Conservation (phyloP, 129 eudicot genomes). For the Lactuca saligna region DNA sequence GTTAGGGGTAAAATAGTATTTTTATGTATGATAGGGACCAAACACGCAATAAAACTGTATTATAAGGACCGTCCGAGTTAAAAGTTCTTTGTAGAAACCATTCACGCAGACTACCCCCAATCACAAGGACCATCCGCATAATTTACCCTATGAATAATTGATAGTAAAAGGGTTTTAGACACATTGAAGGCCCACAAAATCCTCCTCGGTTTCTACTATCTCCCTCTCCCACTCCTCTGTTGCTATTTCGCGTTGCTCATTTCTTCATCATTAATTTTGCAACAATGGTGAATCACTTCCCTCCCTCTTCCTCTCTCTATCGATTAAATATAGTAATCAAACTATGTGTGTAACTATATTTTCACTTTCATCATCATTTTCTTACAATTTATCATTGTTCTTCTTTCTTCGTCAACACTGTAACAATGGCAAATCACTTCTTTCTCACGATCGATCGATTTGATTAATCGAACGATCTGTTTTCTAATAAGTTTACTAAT, state of each 20-base stretch:
- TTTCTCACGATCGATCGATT: background rate
- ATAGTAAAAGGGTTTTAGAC: slow-evolving; percentile 30
- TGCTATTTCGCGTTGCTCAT: slow-evolving; percentile 25
- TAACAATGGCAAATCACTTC: slow-evolving; percentile 29
- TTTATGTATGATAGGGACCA: no score
- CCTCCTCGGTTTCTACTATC: slow-evolving; percentile 11
- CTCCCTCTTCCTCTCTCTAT: background rate
- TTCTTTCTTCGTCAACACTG: slow-evolving; percentile 1
- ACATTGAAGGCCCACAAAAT: slow-evolving; percentile 37
- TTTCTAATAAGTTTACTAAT: background rate
- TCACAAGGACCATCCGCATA: no score
- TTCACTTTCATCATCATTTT: no score
- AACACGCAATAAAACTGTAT: no score
- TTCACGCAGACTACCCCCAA: no score
- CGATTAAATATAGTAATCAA: background rate
- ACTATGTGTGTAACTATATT: no score
- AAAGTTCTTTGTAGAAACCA: no score
- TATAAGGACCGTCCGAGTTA: no score
- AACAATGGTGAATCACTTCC: slow-evolving; percentile 33
- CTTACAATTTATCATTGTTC: background rate
- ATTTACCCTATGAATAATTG: background rate
- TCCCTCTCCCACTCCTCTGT: background rate
- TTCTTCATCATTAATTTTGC: slow-evolving; percentile 4
- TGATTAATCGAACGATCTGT: background rate
- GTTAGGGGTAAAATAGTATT: no score